A percentile compares a stretch with the other conserved stretches of the same genome.
Conservation (phyloP, 2,329 filamentous ascomycete genomes). For the Pseudocercospora cruenta region DNA sequence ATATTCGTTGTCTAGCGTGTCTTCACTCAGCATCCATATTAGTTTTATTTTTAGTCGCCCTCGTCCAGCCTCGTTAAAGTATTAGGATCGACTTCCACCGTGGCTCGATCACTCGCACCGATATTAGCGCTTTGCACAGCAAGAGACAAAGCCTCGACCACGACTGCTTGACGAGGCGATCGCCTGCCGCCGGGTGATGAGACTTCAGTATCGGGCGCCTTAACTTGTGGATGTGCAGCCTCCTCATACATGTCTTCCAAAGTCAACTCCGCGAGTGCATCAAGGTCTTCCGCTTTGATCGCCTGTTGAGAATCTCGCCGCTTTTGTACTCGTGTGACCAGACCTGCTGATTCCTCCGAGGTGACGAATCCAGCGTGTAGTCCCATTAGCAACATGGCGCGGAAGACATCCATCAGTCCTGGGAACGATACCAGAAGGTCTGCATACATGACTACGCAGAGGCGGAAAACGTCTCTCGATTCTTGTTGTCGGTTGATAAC, state of each 20-base stretch:
- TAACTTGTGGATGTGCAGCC: constrained; percentile 6
- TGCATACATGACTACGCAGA: constrained; percentile 9
- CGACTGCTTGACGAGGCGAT: not conserved
- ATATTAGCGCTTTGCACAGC: not conserved
- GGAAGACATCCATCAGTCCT: constrained; percentile 9
- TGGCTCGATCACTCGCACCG: not conserved
- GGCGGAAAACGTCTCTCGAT: constrained; percentile 3
- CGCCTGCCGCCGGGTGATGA: not conserved
- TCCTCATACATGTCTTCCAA: not conserved
- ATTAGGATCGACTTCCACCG: not conserved
- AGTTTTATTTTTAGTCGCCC: not conserved
- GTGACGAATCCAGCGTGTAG: constrained; percentile 9
- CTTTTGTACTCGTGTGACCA: not conserved
- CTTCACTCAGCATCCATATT: not conserved
- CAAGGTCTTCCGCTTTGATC: not conserved
- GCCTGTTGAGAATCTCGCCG: constrained; percentile 2
- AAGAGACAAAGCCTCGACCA: not conserved
- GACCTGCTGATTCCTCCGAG: not conserved
- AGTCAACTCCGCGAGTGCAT: not conserved
- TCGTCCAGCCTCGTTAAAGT: not conserved
- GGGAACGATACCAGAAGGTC: constrained; percentile 15
- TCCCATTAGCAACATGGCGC: constrained; percentile 5
- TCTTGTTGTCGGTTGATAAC: not conserved
- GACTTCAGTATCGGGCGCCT: not conserved
- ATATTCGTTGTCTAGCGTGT: not conserved